Evolutionary conservation across 306 rosid genomes (phyloP).

Genomic region (Bauhinia variegata): DNA sequence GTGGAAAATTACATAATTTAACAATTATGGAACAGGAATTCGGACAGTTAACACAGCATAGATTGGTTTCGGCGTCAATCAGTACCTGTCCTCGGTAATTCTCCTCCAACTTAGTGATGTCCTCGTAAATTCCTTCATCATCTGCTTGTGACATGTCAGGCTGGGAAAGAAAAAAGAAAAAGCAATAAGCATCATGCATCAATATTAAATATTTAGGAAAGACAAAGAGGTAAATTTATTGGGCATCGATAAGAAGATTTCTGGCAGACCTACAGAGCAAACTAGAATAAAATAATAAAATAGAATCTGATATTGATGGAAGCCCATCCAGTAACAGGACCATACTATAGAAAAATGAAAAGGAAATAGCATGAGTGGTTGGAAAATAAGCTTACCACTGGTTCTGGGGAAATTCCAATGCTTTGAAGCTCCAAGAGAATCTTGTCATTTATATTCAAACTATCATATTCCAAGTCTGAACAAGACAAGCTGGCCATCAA

Average conservation of each 20-base stretch:
- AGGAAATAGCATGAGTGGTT: conserved; percentile 3
- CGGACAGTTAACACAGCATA: conserved; percentile 18
- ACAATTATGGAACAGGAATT: conserved; percentile 15
- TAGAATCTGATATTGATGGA: conserved; percentile 7
- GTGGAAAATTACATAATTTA: conserved; percentile 21
- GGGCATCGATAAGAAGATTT: conserved; percentile 17
- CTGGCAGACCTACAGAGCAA: conserved; percentile 11
- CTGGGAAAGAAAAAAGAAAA: conserved; percentile 60
- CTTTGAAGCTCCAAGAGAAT: conserved; percentile 93
- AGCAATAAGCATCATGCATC: conserved; percentile 32
- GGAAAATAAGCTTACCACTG: conserved; percentile 62
- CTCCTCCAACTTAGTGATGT: conserved; percentile 73
- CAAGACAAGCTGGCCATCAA: conserved; percentile 50
- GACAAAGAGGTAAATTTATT: conserved; percentile 20
- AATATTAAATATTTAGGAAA: conserved; percentile 25
- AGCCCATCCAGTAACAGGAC: conserved; percentile 18
- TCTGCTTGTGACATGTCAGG: conserved; percentile 66
- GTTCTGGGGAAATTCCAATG: conserved; percentile 76
- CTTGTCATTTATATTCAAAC: conserved; percentile 72
- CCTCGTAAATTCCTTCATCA: conserved; percentile 75
- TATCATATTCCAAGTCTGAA: conserved; percentile 76
- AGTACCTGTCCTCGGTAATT: conserved; percentile 73
- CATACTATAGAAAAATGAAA: conserved; percentile 1
- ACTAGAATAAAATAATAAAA: conserved; percentile 18
- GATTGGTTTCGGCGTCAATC: conserved; percentile 26